Conservation (phyloP, 257 asterid species). For the Linaria vulgaris region DNA sequence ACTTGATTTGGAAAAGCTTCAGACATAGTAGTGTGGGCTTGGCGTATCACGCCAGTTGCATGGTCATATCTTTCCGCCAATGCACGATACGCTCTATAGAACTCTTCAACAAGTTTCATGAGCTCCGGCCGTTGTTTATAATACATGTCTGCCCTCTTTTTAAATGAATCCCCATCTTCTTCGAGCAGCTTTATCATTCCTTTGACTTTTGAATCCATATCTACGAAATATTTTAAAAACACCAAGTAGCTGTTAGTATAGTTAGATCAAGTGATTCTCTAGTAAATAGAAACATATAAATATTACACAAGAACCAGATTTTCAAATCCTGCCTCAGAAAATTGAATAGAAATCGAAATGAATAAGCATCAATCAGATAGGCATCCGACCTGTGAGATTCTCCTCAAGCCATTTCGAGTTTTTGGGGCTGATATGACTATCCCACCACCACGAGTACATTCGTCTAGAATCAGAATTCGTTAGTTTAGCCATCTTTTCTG, state of each 20-base stretch:
- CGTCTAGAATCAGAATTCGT: slow-evolving; percentile 62
- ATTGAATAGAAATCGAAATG: neutral
- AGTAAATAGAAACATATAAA: neutral
- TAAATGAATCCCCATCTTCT: slow-evolving; percentile 59
- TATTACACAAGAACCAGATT: neutral
- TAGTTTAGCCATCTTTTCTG: slow-evolving; percentile 57
- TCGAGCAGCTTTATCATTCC: slow-evolving; percentile 47
- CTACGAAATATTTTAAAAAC: slow-evolving; percentile 24
- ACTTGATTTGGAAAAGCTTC: slow-evolving; percentile 58
- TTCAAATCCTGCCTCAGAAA: slow-evolving; percentile 13
- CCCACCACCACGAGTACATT: slow-evolving; percentile 99
- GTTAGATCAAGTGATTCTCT: no score
- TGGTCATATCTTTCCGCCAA: slow-evolving; percentile 62
- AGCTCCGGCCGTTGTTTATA: slow-evolving; percentile 56
- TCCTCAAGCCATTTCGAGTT: slow-evolving; percentile 97
- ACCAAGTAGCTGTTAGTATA: no score
- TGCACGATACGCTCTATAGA: slow-evolving; percentile 50
- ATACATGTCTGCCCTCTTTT: slow-evolving; percentile 57
- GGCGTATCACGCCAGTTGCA: slow-evolving; percentile 48
- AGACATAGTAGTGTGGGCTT: slow-evolving; percentile 53
- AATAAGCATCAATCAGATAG: neutral
- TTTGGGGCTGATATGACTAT: slow-evolving; percentile 95
- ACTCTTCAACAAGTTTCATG: slow-evolving; percentile 50
- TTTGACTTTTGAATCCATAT: slow-evolving; percentile 60
- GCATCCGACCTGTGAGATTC: slow-evolving; percentile 80